Conservation (phyloP, 2,329 filamentous ascomycete genomes). For the Colletotrichum lentis region DNA sequence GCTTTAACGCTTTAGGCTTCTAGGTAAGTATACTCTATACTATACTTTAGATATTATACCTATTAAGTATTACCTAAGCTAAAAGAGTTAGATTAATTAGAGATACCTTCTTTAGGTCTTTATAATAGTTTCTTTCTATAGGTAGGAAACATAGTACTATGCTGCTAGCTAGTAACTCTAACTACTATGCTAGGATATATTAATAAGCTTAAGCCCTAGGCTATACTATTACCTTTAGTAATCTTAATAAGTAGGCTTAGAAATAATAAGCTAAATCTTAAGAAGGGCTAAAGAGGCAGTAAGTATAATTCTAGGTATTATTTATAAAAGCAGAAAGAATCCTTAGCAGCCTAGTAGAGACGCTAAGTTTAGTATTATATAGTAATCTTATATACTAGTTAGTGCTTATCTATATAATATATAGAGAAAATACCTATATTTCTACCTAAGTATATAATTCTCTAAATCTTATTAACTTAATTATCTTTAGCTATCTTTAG, state of each 20-base stretch:
- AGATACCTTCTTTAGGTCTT: conserved; percentile 1
- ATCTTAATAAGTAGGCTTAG: neutral
- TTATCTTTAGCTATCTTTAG: too few relatives aligned
- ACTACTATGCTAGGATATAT: neutral
- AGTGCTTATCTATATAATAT: neutral
- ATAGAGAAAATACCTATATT: conserved; percentile 2
- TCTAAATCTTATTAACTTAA: neutral
- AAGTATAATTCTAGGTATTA: neutral
- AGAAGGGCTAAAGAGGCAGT: conserved; percentile 1
- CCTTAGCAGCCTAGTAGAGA: neutral
- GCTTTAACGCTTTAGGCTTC: neutral
- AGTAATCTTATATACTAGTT: neutral
- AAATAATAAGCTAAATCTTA: neutral
- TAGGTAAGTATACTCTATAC: neutral
- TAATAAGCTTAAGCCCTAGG: neutral
- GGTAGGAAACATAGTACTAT: too few relatives aligned
- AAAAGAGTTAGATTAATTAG: neutral
- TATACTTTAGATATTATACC: neutral
- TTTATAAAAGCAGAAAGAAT: neutral
- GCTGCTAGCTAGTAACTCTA: neutral
- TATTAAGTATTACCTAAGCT: conserved; percentile 1
- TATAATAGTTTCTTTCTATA: neutral
- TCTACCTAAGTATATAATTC: neutral
- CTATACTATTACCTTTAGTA: conserved; percentile 1
- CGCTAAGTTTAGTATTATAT: neutral